Percentiles rank a stretch among this genome's conserved stretches.
These are phyloP conservation scores for Aureobasidium sp. DNA, from an alignment of 2,329 filamentous ascomycete genomes.

Conservation along the genomic window DNA sequence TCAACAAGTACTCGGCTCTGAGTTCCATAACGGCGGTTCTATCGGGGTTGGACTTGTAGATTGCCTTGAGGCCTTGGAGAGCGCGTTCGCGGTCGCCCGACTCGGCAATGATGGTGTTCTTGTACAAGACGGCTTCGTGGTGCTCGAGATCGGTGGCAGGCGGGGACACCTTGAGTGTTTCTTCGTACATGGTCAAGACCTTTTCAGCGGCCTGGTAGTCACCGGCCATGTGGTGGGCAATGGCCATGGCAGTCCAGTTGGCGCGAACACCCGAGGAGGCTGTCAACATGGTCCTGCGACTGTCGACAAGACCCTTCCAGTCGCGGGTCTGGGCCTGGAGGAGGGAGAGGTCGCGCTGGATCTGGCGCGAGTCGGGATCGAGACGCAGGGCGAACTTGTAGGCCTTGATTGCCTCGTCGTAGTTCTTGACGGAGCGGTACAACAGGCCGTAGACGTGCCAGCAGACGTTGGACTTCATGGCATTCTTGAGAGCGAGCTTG, in stretches of 20 bases:
- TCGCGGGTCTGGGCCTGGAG: constrained; percentile 96
- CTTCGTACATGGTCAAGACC: constrained; percentile 84
- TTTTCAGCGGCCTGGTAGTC: constrained; percentile 81
- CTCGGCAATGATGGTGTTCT: constrained; percentile 90
- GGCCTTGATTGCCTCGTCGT: constrained; percentile 97
- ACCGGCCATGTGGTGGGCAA: constrained; percentile 85
- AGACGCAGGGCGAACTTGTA: constrained; percentile 92
- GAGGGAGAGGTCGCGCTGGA: constrained; percentile 85
- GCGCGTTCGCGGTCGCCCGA: constrained; percentile 74
- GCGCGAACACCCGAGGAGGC: constrained; percentile 72
- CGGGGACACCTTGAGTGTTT: constrained; percentile 76
- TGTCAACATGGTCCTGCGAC: constrained; percentile 79
- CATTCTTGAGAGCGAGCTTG: constrained; percentile 84
- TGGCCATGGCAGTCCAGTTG: constrained; percentile 96
- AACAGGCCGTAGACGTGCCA: constrained; percentile 98
- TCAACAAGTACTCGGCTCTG: constrained; percentile 73
- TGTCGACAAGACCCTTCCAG: constrained; percentile 87
- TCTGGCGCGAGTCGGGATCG: constrained; percentile 90
- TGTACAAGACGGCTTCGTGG: constrained; percentile 89
- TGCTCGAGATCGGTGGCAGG: constrained; percentile 78
- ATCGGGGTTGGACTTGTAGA: constrained; percentile 72
- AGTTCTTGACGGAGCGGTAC: constrained; percentile 92
- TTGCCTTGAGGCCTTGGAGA: constrained; percentile 73
- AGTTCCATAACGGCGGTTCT: constrained; percentile 77
- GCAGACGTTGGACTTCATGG: constrained; percentile 99